These are phyloP conservation scores for Saccharomycopsis fibuligera DNA, from an alignment of 805 yeast genomes.

Conservation along the genomic window DNA sequence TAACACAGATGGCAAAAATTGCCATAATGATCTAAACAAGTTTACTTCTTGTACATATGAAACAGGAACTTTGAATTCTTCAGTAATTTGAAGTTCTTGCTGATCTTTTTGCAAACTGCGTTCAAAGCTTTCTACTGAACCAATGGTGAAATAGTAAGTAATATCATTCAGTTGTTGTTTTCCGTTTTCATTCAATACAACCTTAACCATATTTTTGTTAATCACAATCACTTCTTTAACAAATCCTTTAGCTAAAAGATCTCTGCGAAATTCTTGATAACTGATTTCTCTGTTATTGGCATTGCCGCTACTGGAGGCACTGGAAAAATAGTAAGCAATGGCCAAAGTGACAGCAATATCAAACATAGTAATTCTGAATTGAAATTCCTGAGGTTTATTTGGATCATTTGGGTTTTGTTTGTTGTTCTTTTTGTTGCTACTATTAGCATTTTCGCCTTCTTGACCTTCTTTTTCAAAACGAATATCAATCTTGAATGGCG, in stretches of 20 bases:
- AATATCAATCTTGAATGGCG: conserved; percentile 6
- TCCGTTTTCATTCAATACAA: conserved; percentile 60
- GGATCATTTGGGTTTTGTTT: conserved; percentile 3
- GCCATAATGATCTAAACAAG: conserved; percentile 53
- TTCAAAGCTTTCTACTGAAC: conserved; percentile 86
- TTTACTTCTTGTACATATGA: conserved; percentile 69
- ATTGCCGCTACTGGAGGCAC: neutral
- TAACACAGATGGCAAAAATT: conserved; percentile 82
- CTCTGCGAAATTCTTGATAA: conserved; percentile 84
- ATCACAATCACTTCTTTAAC: conserved; percentile 72
- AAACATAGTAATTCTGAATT: conserved; percentile 14
- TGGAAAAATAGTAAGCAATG: conserved; percentile 6
- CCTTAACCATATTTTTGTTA: conserved; percentile 69
- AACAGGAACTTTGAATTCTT: conserved; percentile 71
- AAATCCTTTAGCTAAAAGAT: conserved; percentile 67
- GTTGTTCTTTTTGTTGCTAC: conserved; percentile 2
- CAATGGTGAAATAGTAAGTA: conserved; percentile 60
- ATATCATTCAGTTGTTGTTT: conserved; percentile 36
- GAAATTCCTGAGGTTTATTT: conserved; percentile 12
- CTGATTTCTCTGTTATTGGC: conserved; percentile 46
- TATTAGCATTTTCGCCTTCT: neutral
- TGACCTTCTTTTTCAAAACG: conserved; percentile 7
- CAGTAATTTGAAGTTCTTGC: conserved; percentile 55
- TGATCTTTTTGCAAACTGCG: conserved; percentile 71
- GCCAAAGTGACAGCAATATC: conserved; percentile 14